A percentile compares a stretch with the other conserved stretches of the same genome.
Conservation (phyloP, 306 rosid genomes). For the Fragaria iinumae region DNA sequence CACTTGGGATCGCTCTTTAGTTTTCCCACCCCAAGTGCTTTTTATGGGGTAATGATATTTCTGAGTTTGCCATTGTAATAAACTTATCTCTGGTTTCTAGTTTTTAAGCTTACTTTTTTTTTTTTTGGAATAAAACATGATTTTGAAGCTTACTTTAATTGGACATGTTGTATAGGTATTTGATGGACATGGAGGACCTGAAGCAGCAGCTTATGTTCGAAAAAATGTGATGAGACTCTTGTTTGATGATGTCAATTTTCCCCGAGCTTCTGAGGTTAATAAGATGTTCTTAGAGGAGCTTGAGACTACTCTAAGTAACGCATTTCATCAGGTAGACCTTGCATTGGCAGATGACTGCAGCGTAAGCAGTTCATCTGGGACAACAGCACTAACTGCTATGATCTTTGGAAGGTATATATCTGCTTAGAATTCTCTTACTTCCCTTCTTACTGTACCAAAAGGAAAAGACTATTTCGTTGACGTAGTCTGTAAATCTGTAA, state of each 20-base stretch:
- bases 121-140: too few species aligned
- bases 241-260: conserved; percentile 74
- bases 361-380: conserved; percentile 81
- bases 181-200: conserved; percentile 99
- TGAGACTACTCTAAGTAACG: conserved; percentile 53
- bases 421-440: conserved; percentile 14
- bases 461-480: neutral
- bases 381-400: conserved; percentile 84
- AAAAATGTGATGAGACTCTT: conserved; percentile 70
- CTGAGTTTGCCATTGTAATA: conserved; percentile 14
- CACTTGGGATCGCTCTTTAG: conserved; percentile 61
- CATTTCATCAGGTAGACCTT: conserved; percentile 78
- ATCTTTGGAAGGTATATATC: conserved; percentile 75
- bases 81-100: conserved; percentile 8
- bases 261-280: conserved; percentile 57
- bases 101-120: conserved; percentile 17
- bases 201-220: conserved; percentile 82
- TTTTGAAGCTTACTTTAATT: conserved; percentile 20
- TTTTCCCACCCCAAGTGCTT: conserved; percentile 88
- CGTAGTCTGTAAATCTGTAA: neutral
- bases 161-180: conserved; percentile 55
- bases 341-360: conserved; percentile 81
- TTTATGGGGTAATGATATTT: conserved; percentile 69
- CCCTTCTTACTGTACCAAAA: neutral
- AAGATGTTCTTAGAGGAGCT: conserved; percentile 57